Conservation (phyloP, 352 stramenopile genomes). For the Thalassiosira hispida region DNA sequence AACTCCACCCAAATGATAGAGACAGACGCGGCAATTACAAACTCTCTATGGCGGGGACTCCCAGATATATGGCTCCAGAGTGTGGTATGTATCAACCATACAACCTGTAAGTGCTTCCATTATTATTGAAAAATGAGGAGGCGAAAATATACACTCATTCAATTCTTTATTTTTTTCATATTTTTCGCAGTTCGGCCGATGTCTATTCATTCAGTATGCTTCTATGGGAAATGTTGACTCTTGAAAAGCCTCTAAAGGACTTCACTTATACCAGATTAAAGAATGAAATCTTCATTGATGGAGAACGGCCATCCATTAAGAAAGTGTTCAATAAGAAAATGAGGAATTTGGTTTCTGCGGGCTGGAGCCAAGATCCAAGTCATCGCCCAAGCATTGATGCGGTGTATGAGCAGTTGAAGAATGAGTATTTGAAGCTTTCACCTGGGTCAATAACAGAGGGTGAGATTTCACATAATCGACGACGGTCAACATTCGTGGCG, state of each 20-base stretch:
- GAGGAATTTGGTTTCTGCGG: conserved; percentile 24
- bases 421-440: conserved; percentile 19
- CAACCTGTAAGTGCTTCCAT: conserved; percentile 75
- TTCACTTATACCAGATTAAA: conserved; percentile 47
- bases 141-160: not conserved
- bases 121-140: not conserved
- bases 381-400: conserved; percentile 70
- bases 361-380: conserved; percentile 68
- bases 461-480: conserved; percentile 35
- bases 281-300: conserved; percentile 38
- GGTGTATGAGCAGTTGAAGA: conserved; percentile 73
- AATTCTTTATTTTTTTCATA: not conserved
- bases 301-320: conserved; percentile 33
- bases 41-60: conserved; percentile 61
- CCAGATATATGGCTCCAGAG: conserved; percentile 68
- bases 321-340: conserved; percentile 47
- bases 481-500: conserved; percentile 44
- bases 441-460: not conserved
- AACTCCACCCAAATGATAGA: conserved; percentile 34
- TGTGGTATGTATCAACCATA: conserved; percentile 83
- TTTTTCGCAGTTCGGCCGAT: conserved; percentile 84
- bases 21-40: conserved; percentile 43
- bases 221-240: conserved; percentile 92
- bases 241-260: conserved; percentile 55
- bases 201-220: conserved; percentile 94